Percentiles rank a stretch among this genome's conserved stretches.
Evolutionary conservation across 2,329 filamentous ascomycete genomes (phyloP).

Genomic region (Fusarium oxysporum): DNA sequence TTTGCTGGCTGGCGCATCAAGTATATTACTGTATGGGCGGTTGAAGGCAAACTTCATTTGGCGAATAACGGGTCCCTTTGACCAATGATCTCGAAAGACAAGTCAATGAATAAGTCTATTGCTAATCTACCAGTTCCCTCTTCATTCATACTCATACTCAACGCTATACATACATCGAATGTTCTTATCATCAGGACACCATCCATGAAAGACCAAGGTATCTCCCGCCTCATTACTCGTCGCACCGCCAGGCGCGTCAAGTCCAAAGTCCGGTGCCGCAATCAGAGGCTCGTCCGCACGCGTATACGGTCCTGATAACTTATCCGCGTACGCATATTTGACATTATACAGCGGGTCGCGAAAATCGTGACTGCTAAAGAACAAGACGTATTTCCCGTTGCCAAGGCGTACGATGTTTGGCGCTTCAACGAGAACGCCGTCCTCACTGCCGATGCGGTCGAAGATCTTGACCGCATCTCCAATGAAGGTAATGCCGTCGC

Average conservation of each 20-base stretch:
- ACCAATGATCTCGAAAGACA: not conserved
- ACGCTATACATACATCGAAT: constrained; percentile 15
- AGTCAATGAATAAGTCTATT: too few relatives aligned
- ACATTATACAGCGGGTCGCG: constrained; percentile 8
- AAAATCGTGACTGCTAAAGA: constrained; percentile 22
- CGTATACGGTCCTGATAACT: not conserved
- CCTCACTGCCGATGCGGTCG: constrained; percentile 9
- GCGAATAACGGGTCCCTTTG: too few relatives aligned
- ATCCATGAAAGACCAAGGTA: constrained; percentile 10
- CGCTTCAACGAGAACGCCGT: constrained; percentile 2
- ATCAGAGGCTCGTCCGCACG: constrained; percentile 12
- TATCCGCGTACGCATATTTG: constrained; percentile 16
- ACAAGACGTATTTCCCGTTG: constrained; percentile 10
- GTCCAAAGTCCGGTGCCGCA: constrained; percentile 4
- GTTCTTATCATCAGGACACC: not conserved
- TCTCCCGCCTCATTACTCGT: constrained; percentile 21
- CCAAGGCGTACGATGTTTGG: constrained; percentile 6
- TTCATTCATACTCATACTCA: not conserved
- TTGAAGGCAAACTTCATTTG: not conserved
- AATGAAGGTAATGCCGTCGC: constrained; percentile 2
- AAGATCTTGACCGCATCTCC: constrained; percentile 5
- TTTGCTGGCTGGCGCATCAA: not conserved
- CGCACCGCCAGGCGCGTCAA: constrained; percentile 14
- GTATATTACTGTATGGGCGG: not conserved
- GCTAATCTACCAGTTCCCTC: too few relatives aligned